Conservation (phyloP, 768 basidiomycete species). For the Kwoniella europaea region DNA sequence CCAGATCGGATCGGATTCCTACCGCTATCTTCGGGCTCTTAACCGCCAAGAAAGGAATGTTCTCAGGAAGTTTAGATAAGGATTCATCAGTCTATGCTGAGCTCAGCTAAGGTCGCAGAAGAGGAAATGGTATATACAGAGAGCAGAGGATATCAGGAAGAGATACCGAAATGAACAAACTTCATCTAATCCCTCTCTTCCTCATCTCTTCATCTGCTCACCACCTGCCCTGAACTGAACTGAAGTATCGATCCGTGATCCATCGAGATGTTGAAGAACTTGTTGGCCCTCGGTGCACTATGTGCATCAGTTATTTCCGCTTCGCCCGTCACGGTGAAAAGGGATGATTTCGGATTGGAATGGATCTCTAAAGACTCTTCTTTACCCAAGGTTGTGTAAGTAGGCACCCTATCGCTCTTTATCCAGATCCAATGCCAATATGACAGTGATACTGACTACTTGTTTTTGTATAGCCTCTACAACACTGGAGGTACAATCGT, state of each 20-base stretch:
- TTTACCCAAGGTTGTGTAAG: slow-evolving; percentile 21
- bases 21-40: neutral
- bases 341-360: slow-evolving; percentile 14
- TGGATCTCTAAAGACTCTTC: slow-evolving; percentile 25
- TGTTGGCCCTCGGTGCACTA: slow-evolving; percentile 1
- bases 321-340: slow-evolving; percentile 8
- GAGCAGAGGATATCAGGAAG: no score
- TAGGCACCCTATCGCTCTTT: neutral
- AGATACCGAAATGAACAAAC: no score
- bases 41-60: neutral
- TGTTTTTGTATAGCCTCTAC: slow-evolving; percentile 21
- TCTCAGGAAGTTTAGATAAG: neutral
- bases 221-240: no score
- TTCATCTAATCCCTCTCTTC: neutral
- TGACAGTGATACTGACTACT: neutral
- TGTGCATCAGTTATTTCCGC: slow-evolving; percentile 5
- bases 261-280: slow-evolving; percentile 5
- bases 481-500: slow-evolving; percentile 31
- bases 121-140: no score
- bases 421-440: neutral
- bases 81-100: neutral
- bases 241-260: no score
- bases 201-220: neutral
- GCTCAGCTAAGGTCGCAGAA: no score
- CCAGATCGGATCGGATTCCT: neutral